Percentiles rank a stretch among this genome's conserved stretches.
phyloP scores from a whole-genome alignment of 2,329 filamentous ascomycete species.

The Colletotrichum chlorophyti region DNA sequence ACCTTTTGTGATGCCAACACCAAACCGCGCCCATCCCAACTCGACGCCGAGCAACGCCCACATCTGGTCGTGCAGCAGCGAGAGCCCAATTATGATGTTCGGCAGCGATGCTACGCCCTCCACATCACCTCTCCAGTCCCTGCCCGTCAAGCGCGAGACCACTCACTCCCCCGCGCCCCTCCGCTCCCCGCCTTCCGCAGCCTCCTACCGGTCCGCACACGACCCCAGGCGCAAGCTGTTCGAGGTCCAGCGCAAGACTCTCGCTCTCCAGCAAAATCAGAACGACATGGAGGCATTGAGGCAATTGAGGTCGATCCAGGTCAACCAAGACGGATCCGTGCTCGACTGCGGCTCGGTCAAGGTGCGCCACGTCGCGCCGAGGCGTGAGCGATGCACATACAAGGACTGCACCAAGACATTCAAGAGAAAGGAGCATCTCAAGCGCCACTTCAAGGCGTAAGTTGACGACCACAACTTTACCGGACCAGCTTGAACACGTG shows the following conservation, averaged over 20 bases:
- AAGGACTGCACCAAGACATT: conserved; percentile 56
- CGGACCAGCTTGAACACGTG: too few species aligned
- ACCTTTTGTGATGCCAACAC: conserved; percentile 29
- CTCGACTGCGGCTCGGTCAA: conserved; percentile 27
- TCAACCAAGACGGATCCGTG: conserved; percentile 25
- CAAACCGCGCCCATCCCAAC: conserved; percentile 37
- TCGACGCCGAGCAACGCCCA: conserved; percentile 46
- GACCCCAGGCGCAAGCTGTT: conserved; percentile 45
- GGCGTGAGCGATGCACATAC: conserved; percentile 46
- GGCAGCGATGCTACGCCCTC: conserved; percentile 36
- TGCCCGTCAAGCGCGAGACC: conserved; percentile 45
- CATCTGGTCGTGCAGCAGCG: conserved; percentile 47
- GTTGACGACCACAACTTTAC: conserved; percentile 34
- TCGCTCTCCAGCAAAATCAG: conserved; percentile 51
- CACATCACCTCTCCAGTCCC: conserved; percentile 37
- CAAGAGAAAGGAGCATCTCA: conserved; percentile 61
- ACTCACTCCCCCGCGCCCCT: conserved; percentile 38
- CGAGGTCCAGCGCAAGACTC: conserved; percentile 51
- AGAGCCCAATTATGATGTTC: conserved; percentile 50
- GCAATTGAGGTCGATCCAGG: conserved; percentile 25
- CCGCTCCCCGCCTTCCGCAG: conserved; percentile 39
- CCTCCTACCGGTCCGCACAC: conserved; percentile 34
- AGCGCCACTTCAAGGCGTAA: conserved; percentile 60
- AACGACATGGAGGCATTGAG: conserved; percentile 30
- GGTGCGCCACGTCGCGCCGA: conserved; percentile 30